phyloP scores from a whole-genome alignment of 345 rosid species.

The Cardamine resedifolia region DNA sequence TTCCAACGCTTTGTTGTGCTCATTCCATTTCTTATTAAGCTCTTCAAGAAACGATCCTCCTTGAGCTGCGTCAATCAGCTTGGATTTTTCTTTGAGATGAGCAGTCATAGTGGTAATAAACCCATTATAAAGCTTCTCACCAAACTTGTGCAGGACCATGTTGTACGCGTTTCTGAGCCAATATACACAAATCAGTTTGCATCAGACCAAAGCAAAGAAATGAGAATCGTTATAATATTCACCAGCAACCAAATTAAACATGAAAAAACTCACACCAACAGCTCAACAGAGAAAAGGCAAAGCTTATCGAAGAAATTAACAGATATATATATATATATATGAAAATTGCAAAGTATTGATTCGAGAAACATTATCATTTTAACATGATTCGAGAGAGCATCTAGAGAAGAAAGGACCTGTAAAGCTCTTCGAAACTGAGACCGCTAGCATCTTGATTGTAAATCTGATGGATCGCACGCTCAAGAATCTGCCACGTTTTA shows the following conservation, averaged over 20 bases:
- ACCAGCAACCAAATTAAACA: not conserved
- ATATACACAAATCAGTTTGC: not conserved
- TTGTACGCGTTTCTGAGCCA: constrained; percentile 87
- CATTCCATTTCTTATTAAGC: constrained; percentile 95
- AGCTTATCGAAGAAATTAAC: not conserved
- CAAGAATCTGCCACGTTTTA: constrained; percentile 96
- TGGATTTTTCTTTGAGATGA: constrained; percentile 80
- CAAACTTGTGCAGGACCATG: constrained; percentile 97
- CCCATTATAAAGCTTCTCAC: constrained; percentile 83
- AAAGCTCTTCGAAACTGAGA: constrained; percentile 96
- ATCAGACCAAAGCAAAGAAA: not conserved
- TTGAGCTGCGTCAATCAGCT: constrained; percentile 82
- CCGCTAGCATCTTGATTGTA: constrained; percentile 99
- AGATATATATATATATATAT: too few species aligned
- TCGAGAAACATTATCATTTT: constrained; percentile 1
- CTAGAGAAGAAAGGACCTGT: constrained; percentile 49
- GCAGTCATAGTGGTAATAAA: constrained; percentile 84
- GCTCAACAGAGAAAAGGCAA: not conserved
- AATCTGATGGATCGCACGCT: constrained; percentile 97
- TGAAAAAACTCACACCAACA: not conserved
- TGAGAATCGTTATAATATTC: not conserved
- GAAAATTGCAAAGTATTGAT: too few species aligned
- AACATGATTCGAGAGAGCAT: not conserved
- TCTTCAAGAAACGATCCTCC: constrained; percentile 91
- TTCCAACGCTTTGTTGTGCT: constrained; percentile 94